Percentiles rank a stretch among this genome's conserved stretches.
These are phyloP conservation scores for Ustilago curta DNA, from an alignment of 1,284 basidiomycete species.

Conservation along the genomic window DNA sequence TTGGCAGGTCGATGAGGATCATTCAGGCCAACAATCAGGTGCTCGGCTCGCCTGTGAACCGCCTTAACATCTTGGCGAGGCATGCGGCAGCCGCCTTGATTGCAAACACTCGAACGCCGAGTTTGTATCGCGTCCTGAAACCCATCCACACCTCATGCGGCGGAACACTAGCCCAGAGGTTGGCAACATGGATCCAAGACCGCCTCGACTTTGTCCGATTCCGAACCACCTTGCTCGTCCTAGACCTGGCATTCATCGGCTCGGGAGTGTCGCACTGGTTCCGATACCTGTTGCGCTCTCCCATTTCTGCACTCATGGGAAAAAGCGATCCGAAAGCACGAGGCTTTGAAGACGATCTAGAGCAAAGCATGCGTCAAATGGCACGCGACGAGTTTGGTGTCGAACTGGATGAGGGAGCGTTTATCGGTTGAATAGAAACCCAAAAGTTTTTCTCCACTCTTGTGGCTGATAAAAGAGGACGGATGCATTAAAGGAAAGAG, in stretches of 20 bases:
- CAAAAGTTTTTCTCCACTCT: background rate
- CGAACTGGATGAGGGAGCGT: conserved; percentile 58
- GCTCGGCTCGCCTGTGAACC: conserved; percentile 63
- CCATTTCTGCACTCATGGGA: conserved; percentile 30
- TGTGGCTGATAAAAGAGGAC: background rate
- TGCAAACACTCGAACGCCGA: conserved; percentile 36
- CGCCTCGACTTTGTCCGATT: conserved; percentile 56
- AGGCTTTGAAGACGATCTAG: conserved; percentile 65
- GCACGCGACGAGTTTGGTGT: conserved; percentile 61
- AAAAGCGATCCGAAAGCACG: conserved; percentile 28
- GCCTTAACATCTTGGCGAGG: conserved; percentile 65
- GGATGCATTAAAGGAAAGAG: conserved; percentile 1
- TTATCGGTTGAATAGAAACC: conserved; percentile 33
- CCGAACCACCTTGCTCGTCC: conserved; percentile 50
- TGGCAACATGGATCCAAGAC: conserved; percentile 45
- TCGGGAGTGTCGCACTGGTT: conserved; percentile 47
- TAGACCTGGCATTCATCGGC: conserved; percentile 56
- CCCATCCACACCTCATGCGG: conserved; percentile 9
- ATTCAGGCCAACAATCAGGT: conserved; percentile 64
- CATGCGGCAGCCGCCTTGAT: conserved; percentile 60
- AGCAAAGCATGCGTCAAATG: conserved; percentile 59
- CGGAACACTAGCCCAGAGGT: conserved; percentile 17
- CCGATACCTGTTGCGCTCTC: conserved; percentile 30
- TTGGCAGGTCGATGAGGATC: conserved; percentile 60
- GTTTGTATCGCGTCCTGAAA: conserved; percentile 48